Conservation (phyloP, 2,329 filamentous ascomycete species). For the Phaeosphaeriaceae sp. region DNA sequence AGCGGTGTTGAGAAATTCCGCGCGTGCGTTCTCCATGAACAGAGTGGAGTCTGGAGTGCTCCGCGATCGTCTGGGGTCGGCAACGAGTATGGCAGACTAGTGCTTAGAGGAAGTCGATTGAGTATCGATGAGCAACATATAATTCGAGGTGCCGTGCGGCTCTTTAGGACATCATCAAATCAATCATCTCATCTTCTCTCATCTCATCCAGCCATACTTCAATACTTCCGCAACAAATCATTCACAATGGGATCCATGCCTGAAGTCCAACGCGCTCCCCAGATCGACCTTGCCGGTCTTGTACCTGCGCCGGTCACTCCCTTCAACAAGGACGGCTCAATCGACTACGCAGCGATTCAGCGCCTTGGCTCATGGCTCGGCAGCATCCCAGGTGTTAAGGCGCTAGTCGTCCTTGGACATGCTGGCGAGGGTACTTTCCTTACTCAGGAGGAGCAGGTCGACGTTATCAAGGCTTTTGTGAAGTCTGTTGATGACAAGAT, state of each 20-base stretch:
- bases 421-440: conserved; percentile 64
- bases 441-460: conserved; percentile 58
- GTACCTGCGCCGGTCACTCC: conserved; percentile 62
- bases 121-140: not conserved
- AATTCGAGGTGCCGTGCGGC: not conserved
- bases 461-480: conserved; percentile 62
- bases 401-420: conserved; percentile 63
- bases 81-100: not conserved
- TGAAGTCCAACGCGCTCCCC: conserved; percentile 27
- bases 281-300: conserved; percentile 58
- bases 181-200: conserved; percentile 4
- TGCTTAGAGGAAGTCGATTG: not conserved
- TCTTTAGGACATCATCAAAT: not conserved
- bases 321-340: conserved; percentile 57
- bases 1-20: conserved; percentile 3
- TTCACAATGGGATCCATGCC: conserved; percentile 35
- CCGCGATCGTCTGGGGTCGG: not conserved
- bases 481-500: conserved; percentile 61
- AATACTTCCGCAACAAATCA: not conserved
- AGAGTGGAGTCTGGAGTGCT: not conserved
- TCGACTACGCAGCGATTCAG: conserved; percentile 63
- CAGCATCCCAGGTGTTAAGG: conserved; percentile 60
- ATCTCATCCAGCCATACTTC: not conserved
- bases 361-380: conserved; percentile 63
- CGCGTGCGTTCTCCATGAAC: not conserved